phyloP scores from a whole-genome alignment of 805 yeast species.

The Wickerhamomyces ciferrii region DNA sequence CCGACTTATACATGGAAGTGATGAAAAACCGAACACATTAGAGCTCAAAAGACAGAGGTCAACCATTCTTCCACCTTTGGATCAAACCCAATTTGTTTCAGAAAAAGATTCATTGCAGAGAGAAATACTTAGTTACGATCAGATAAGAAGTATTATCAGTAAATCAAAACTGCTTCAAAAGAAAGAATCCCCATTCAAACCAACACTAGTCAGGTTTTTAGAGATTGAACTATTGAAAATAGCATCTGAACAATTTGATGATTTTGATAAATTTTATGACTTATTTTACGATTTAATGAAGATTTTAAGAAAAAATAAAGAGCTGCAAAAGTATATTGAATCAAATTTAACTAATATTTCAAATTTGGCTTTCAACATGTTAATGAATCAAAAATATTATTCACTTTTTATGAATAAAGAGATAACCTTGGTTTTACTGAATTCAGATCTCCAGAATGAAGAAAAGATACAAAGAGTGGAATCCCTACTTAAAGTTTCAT shows the following conservation, averaged over 20 bases:
- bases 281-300: not conserved
- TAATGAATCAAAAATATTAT: not conserved
- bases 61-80: not conserved
- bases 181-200: not conserved
- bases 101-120: not conserved
- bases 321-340: not conserved
- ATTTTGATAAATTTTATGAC: not conserved
- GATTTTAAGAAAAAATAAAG: not conserved
- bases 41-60: not conserved
- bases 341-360: not conserved
- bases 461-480: not conserved
- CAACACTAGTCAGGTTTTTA: not conserved
- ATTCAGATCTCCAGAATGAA: not conserved
- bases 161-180: not conserved
- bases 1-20: not conserved
- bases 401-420: not conserved
- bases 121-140: not conserved
- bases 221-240: not conserved
- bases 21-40: too few species aligned
- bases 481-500: not conserved
- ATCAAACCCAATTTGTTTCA: not conserved
- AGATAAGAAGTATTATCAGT: not conserved
- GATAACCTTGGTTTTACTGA: not conserved
- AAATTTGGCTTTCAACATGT: not conserved
- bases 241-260: not conserved